Evolutionary conservation across 352 stramenopile species (phyloP).

Genomic region (Phytophthora kernoviae): DNA sequence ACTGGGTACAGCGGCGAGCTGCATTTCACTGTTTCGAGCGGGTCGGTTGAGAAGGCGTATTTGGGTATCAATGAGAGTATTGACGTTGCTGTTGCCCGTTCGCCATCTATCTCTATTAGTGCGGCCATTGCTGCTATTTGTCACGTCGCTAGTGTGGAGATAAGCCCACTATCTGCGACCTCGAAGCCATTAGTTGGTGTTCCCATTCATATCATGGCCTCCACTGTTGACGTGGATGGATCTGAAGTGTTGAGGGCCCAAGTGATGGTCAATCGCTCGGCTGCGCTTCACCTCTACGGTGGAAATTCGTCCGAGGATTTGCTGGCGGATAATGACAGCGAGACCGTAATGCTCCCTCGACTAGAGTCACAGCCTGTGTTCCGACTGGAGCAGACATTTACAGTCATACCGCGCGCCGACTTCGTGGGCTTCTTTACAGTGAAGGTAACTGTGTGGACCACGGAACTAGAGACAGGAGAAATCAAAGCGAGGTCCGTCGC

Average conservation of each 20-base stretch:
- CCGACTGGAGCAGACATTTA: conserved; percentile 22
- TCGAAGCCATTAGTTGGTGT: conserved; percentile 29
- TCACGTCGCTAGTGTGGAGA: conserved; percentile 21
- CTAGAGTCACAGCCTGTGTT: conserved; percentile 15
- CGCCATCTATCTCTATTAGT: background rate
- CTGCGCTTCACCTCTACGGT: conserved; percentile 23
- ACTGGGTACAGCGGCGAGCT: conserved; percentile 27
- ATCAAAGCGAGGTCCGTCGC: conserved; percentile 15
- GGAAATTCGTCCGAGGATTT: conserved; percentile 25
- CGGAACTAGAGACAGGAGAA: conserved; percentile 39
- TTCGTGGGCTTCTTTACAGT: conserved; percentile 52
- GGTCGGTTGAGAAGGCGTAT: conserved; percentile 10
- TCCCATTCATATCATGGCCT: conserved; percentile 26
- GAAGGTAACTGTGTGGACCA: conserved; percentile 39
- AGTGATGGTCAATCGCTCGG: conserved; percentile 31
- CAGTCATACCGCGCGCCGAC: conserved; percentile 36
- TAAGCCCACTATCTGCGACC: conserved; percentile 28
- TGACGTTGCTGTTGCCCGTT: background rate
- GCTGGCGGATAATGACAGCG: conserved; percentile 1
- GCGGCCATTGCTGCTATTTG: conserved; percentile 26
- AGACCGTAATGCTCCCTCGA: conserved; percentile 14
- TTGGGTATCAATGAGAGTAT: background rate
- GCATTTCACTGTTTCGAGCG: conserved; percentile 14
- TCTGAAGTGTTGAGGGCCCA: conserved; percentile 24
- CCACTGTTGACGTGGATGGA: conserved; percentile 33